These are phyloP conservation scores for Tolypocladium capitatum DNA, from an alignment of 2,329 filamentous ascomycete species.

Conservation along the genomic window DNA sequence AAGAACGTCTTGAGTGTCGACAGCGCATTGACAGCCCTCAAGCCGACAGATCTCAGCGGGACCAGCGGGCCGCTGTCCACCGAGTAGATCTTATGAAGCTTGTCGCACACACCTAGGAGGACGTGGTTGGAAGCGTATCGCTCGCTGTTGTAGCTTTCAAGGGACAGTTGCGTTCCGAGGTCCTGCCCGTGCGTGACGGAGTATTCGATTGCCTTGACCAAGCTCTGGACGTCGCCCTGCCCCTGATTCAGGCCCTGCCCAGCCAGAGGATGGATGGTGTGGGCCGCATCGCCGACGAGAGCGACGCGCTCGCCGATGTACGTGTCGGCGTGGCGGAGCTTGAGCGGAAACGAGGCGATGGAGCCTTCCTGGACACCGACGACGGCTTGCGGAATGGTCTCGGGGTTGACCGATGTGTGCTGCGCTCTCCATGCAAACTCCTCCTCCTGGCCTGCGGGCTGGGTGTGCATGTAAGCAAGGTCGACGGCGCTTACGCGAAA, in stretches of 20 bases:
- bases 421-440: slow-evolving; percentile 75
- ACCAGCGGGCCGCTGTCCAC: slow-evolving; percentile 68
- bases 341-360: slow-evolving; percentile 81
- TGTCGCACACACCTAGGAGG: slow-evolving; percentile 70
- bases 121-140: slow-evolving; percentile 73
- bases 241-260: slow-evolving; percentile 93
- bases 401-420: slow-evolving; percentile 46
- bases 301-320: slow-evolving; percentile 87
- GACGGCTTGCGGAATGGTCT: slow-evolving; percentile 51
- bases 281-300: slow-evolving; percentile 85
- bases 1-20: slow-evolving; percentile 69
- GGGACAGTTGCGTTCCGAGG: slow-evolving; percentile 61
- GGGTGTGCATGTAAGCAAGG: slow-evolving; percentile 67
- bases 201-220: slow-evolving; percentile 61
- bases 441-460: slow-evolving; percentile 44
- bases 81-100: slow-evolving; percentile 87
- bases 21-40: slow-evolving; percentile 63
- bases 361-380: slow-evolving; percentile 63
- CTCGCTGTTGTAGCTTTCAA: slow-evolving; percentile 71
- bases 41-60: slow-evolving; percentile 61
- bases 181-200: slow-evolving; percentile 78
- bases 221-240: slow-evolving; percentile 72
- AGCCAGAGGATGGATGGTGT: slow-evolving; percentile 87
- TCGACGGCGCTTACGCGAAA: slow-evolving; percentile 74
- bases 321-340: slow-evolving; percentile 83